phyloP scores from a whole-genome alignment of 176 grass and related monocot genomes.

The Chrysopogon serrulatus region DNA sequence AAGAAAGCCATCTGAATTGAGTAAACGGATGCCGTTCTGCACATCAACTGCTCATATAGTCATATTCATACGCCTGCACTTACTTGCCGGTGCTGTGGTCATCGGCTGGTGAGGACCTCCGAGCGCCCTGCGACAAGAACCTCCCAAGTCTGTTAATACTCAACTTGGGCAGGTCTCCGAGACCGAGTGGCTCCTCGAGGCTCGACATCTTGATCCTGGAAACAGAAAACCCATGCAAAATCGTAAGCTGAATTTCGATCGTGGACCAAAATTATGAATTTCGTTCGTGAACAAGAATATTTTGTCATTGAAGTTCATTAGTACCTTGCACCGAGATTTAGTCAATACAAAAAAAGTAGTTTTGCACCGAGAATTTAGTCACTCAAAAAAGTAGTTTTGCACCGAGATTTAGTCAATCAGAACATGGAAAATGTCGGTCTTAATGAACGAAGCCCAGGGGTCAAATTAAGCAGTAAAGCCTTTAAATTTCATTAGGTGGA shows the following conservation, averaged over 20 bases:
- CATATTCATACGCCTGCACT: background rate
- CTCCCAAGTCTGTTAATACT: conserved; percentile 69
- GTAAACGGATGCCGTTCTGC: background rate
- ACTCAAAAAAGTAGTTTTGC: background rate
- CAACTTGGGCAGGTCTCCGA: conserved; percentile 73
- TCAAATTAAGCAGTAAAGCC: too few species aligned
- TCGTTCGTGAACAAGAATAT: too few species aligned
- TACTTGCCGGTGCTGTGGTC: conserved; percentile 34
- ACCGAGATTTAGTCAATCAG: background rate
- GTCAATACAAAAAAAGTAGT: background rate
- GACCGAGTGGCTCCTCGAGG: conserved; percentile 70
- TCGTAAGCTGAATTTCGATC: background rate
- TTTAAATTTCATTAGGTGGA: too few species aligned
- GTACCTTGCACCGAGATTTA: too few species aligned
- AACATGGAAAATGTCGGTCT: background rate
- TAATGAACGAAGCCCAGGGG: too few species aligned
- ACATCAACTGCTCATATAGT: too few species aligned
- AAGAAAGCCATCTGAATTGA: background rate
- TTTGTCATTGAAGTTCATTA: background rate
- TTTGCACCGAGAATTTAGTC: background rate
- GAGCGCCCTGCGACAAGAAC: conserved; percentile 30
- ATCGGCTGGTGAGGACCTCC: conserved; percentile 26
- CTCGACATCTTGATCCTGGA: conserved; percentile 77
- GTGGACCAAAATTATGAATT: background rate
- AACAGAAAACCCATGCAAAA: background rate